Conservation (phyloP, 129 eudicot species). For the Ambrosia artemisiifolia region DNA sequence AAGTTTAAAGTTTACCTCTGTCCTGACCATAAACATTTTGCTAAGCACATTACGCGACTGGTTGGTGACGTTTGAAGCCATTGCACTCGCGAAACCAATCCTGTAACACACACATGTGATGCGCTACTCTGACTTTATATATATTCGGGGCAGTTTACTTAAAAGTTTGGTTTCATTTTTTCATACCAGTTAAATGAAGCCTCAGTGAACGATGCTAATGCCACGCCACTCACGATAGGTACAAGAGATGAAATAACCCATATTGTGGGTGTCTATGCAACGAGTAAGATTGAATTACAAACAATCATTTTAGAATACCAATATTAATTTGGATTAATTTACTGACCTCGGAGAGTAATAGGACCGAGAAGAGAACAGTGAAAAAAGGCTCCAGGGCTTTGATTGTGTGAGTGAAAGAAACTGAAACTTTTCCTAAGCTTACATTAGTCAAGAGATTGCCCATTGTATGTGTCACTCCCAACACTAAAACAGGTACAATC, state of each 20-base stretch:
- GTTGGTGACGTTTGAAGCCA: constrained; percentile 93
- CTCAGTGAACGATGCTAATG: constrained; percentile 85
- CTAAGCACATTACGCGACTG: constrained; percentile 90
- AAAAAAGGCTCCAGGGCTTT: constrained; percentile 98
- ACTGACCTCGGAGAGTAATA: constrained; percentile 72
- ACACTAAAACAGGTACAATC: constrained; percentile 56
- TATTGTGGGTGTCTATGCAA: constrained; percentile 56
- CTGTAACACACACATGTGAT: constrained; percentile 37
- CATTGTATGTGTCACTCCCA: constrained; percentile 66
- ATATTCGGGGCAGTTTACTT: not conserved
- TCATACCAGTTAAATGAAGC: constrained; percentile 85
- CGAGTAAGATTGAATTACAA: constrained; percentile 1
- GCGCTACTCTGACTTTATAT: not conserved
- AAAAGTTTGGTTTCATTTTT: not conserved
- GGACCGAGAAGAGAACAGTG: constrained; percentile 68
- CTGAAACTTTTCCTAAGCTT: constrained; percentile 88
- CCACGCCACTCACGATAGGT: constrained; percentile 95
- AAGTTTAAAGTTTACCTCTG: constrained; percentile 43
- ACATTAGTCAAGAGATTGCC: constrained; percentile 85
- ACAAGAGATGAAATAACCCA: constrained; percentile 79
- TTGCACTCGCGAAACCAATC: constrained; percentile 91
- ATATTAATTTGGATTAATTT: not conserved
- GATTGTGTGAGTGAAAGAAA: constrained; percentile 94
- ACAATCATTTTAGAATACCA: not conserved
- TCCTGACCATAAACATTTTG: constrained; percentile 69